A percentile compares a stretch with the other conserved stretches of the same genome.
Conservation (phyloP, 768 basidiomycete genomes). For the Tylopilus felleus region DNA sequence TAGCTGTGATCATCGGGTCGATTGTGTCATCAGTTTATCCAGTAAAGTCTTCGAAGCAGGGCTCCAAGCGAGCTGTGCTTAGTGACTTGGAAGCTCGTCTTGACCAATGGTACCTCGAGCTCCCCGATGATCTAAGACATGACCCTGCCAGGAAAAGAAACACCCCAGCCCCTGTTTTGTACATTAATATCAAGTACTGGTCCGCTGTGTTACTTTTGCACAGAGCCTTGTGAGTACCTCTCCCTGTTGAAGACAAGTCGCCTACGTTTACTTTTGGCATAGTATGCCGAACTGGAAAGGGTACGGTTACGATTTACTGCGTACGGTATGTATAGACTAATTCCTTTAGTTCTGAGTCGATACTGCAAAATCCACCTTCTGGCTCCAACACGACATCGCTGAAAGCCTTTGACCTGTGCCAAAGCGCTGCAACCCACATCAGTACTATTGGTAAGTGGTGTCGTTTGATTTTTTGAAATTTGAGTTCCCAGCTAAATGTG, state of each 20-base stretch:
- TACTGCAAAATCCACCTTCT: conserved; percentile 39
- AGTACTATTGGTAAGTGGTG: conserved; percentile 55
- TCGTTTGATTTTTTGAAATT: not conserved
- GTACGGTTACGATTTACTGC: conserved; percentile 32
- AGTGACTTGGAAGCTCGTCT: conserved; percentile 60
- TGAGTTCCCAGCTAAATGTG: not conserved
- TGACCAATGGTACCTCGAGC: conserved; percentile 70
- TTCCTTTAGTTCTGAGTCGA: conserved; percentile 39
- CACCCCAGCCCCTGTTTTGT: conserved; percentile 60
- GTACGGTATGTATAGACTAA: not conserved
- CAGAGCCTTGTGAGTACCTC: conserved; percentile 67
- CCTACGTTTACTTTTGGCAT: conserved; percentile 10
- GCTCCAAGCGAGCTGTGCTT: conserved; percentile 47
- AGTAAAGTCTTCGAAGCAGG: conserved; percentile 47
- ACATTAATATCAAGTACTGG: conserved; percentile 75
- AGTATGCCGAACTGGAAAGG: conserved; percentile 75
- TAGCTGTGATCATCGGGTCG: conserved; percentile 64
- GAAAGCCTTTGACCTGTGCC: conserved; percentile 73
- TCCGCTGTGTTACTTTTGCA: conserved; percentile 69
- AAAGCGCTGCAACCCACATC: conserved; percentile 69
- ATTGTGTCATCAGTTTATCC: conserved; percentile 71
- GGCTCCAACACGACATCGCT: conserved; percentile 44
- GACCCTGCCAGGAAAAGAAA: conserved; percentile 52
- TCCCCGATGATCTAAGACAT: conserved; percentile 62
- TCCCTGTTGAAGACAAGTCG: conserved; percentile 1